These are phyloP conservation scores for Stephanodiscus triporus DNA, from an alignment of 108 stramenopile genomes.

Conservation along the genomic window DNA sequence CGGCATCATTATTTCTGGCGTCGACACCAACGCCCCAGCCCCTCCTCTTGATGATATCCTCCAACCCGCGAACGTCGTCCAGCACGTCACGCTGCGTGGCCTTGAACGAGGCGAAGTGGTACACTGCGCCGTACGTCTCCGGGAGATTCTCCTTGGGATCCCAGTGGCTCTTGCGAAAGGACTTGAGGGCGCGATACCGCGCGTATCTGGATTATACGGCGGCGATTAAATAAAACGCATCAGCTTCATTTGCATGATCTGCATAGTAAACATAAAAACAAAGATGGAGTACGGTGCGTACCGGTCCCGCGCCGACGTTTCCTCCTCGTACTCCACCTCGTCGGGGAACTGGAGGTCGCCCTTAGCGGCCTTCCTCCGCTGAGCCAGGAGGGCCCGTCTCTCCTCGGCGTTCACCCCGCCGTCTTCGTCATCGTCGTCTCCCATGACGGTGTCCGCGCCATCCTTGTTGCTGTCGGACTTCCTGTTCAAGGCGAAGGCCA, in stretches of 20 bases:
- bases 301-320: conserved; percentile 86
- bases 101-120: conserved; percentile 90
- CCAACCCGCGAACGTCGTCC: conserved; percentile 72
- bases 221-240: neutral
- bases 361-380: conserved; percentile 74
- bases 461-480: conserved; percentile 54
- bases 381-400: conserved; percentile 58
- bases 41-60: conserved; percentile 56
- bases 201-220: conserved; percentile 59
- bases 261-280: neutral
- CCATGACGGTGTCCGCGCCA: conserved; percentile 58
- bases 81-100: conserved; percentile 82
- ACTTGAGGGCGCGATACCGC: conserved; percentile 93
- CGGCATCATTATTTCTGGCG: conserved; percentile 7
- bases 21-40: conserved; percentile 36
- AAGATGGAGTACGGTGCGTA: neutral
- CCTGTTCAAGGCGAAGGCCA: conserved; percentile 78
- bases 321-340: conserved; percentile 94
- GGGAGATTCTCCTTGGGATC: conserved; percentile 98
- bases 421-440: conserved; percentile 79
- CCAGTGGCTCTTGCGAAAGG: conserved; percentile 94
- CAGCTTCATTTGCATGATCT: neutral
- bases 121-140: conserved; percentile 92
- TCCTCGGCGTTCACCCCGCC: conserved; percentile 68
- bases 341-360: conserved; percentile 97